These are phyloP conservation scores for Aspergillus sclerotioniger DNA, from an alignment of 495 filamentous ascomycete species.

Conservation along the genomic window DNA sequence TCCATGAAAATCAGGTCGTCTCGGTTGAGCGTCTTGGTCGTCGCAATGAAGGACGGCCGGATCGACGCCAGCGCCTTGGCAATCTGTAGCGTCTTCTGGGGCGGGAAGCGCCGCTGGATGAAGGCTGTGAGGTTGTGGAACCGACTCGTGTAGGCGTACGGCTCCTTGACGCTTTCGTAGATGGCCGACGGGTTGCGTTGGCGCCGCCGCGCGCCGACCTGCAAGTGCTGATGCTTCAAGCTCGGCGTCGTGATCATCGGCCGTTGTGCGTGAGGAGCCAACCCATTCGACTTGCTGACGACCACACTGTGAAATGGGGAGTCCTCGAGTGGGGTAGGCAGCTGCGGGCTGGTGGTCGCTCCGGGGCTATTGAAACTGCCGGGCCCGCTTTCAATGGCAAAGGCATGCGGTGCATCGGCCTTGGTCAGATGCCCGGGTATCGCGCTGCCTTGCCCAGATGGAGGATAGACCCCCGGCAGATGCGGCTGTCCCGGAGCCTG, in stretches of 20 bases:
- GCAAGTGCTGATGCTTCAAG: constrained; percentile 48
- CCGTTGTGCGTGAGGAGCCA: constrained; percentile 25
- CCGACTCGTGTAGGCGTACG: constrained; percentile 83
- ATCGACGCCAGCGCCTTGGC: constrained; percentile 85
- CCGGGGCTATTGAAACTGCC: constrained; percentile 61
- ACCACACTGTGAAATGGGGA: constrained; percentile 25
- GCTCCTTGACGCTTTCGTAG: constrained; percentile 83
- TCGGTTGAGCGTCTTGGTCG: constrained; percentile 73
- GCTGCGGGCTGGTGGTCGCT: constrained; percentile 49
- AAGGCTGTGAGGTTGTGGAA: constrained; percentile 88
- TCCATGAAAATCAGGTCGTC: constrained; percentile 97
- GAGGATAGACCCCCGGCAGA: constrained; percentile 39
- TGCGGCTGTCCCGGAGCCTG: constrained; percentile 38
- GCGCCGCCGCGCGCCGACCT: constrained; percentile 48
- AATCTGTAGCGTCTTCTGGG: constrained; percentile 69
- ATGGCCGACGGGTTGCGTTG: constrained; percentile 76
- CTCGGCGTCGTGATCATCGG: constrained; percentile 43
- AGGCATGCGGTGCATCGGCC: constrained; percentile 60
- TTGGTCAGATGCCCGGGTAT: constrained; percentile 44
- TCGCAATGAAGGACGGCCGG: constrained; percentile 88
- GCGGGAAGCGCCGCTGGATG: constrained; percentile 71
- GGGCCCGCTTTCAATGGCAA: constrained; percentile 68
- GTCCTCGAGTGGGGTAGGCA: constrained; percentile 42
- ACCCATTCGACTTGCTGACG: constrained; percentile 32
- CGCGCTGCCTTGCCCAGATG: constrained; percentile 37